These are phyloP conservation scores for Kwoniella mangroviensis DNA, from an alignment of 768 basidiomycete genomes.

Conservation along the genomic window DNA sequence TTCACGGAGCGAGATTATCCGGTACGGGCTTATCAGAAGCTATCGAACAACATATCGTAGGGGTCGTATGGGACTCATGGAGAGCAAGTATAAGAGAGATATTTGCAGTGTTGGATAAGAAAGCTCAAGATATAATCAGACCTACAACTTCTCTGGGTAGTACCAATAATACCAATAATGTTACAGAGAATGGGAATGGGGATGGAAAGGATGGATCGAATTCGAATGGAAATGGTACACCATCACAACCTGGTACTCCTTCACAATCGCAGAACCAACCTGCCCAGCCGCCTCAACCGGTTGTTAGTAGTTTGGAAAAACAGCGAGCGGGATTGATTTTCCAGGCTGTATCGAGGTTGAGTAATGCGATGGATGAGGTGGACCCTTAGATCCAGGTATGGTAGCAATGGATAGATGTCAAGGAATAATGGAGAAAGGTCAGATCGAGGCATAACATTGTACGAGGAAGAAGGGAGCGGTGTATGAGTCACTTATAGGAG, in stretches of 20 bases:
- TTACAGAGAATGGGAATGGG: background rate
- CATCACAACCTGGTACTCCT: constrained; percentile 21
- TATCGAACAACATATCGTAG: constrained; percentile 53
- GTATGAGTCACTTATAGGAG: too few species aligned
- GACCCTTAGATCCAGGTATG: too few species aligned
- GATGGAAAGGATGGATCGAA: constrained; percentile 3
- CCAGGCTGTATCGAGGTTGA: constrained; percentile 51
- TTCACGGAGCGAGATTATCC: constrained; percentile 49
- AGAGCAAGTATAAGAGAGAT: constrained; percentile 48
- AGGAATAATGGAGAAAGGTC: too few species aligned
- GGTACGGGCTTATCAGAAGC: constrained; percentile 51
- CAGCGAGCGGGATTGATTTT: constrained; percentile 54
- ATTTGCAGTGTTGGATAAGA: constrained; percentile 43
- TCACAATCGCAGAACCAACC: background rate
- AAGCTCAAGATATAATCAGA: constrained; percentile 51
- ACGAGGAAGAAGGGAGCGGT: too few species aligned
- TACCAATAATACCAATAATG: constrained; percentile 2
- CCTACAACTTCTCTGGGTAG: constrained; percentile 5
- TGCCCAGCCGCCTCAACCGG: background rate
- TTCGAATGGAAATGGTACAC: constrained; percentile 7
- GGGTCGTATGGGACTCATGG: constrained; percentile 53
- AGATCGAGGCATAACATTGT: too few species aligned
- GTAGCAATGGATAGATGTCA: too few species aligned
- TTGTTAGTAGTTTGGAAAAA: constrained; percentile 34
- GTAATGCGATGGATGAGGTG: constrained; percentile 54